Percentiles rank a stretch among this genome's conserved stretches.
phyloP scores from a whole-genome alignment of 768 basidiomycete genomes.

The Cyathus striatus region DNA sequence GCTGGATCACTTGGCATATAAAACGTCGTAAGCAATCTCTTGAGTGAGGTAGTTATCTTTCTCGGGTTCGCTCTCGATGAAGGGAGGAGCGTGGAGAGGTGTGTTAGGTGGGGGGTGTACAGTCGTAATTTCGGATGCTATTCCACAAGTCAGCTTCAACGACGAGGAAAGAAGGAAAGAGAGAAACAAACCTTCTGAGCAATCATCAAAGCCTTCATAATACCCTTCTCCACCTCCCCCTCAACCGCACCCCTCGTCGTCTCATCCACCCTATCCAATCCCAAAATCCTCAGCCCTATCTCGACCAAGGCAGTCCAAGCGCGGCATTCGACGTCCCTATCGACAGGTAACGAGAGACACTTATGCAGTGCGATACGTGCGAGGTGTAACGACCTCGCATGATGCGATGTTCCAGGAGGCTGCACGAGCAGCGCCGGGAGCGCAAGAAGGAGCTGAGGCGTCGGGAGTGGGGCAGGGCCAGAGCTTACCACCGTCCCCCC shows the following conservation, averaged over 20 bases:
- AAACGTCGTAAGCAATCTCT: constrained; percentile 44
- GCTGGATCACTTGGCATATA: constrained; percentile 42
- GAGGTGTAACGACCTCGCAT: constrained; percentile 49
- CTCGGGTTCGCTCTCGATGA: constrained; percentile 47
- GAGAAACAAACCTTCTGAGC: constrained; percentile 47
- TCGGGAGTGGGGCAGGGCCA: background rate
- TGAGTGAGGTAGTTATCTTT: constrained; percentile 54
- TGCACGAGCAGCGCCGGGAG: constrained; percentile 58
- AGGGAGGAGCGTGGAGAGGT: constrained; percentile 59
- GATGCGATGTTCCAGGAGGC: constrained; percentile 56
- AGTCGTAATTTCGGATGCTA: constrained; percentile 63
- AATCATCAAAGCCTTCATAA: constrained; percentile 64
- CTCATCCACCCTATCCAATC: constrained; percentile 33
- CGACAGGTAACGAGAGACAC: constrained; percentile 48
- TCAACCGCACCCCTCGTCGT: too few relatives aligned
- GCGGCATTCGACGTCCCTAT: constrained; percentile 58
- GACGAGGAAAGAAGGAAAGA: background rate
- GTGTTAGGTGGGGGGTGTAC: constrained; percentile 53
- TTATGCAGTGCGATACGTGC: constrained; percentile 52
- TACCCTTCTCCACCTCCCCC: constrained; percentile 60
- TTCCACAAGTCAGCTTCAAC: background rate
- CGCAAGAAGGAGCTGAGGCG: constrained; percentile 44
- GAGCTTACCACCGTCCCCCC: too few relatives aligned
- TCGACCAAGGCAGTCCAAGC: constrained; percentile 71
- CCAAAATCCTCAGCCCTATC: constrained; percentile 55